Conservation (phyloP, 768 basidiomycete species). For the Sistotremastrum niveocremeum region DNA sequence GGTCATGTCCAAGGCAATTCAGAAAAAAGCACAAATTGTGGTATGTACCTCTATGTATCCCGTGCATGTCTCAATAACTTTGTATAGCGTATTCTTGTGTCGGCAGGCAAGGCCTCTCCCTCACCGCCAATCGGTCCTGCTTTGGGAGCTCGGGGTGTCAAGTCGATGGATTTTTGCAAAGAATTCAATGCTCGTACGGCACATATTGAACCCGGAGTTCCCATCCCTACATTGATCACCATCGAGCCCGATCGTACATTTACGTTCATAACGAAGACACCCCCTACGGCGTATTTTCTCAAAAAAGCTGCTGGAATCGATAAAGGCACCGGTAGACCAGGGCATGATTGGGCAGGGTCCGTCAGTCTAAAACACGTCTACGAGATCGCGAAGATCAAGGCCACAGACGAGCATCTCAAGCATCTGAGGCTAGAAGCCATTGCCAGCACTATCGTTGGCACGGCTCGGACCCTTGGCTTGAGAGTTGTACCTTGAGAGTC, state of each 20-base stretch:
- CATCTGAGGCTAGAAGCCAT: constrained; percentile 80
- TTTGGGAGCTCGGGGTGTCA: constrained; percentile 94
- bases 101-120: constrained; percentile 90
- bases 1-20: constrained; percentile 54
- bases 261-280: constrained; percentile 84
- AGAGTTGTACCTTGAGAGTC: constrained; percentile 68
- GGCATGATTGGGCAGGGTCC: constrained; percentile 65
- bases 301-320: constrained; percentile 85
- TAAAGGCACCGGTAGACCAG: constrained; percentile 76
- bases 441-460: constrained; percentile 77
- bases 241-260: constrained; percentile 94
- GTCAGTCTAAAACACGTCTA: constrained; percentile 94
- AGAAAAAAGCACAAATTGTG: constrained; percentile 59
- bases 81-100: constrained; percentile 65
- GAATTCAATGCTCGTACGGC: constrained; percentile 98
- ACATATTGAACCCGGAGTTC: constrained; percentile 71
- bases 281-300: constrained; percentile 79
- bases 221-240: constrained; percentile 84
- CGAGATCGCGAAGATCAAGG: constrained; percentile 97
- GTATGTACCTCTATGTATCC: constrained; percentile 29
- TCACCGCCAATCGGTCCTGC: constrained; percentile 95
- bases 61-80: constrained; percentile 8
- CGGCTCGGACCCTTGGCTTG: constrained; percentile 78
- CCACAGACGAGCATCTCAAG: constrained; percentile 77
- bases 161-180: constrained; percentile 99